A percentile compares a stretch with the other conserved stretches of the same genome.
phyloP scores from a whole-genome alignment of 257 asterid genomes.

The Plantago ovata region DNA sequence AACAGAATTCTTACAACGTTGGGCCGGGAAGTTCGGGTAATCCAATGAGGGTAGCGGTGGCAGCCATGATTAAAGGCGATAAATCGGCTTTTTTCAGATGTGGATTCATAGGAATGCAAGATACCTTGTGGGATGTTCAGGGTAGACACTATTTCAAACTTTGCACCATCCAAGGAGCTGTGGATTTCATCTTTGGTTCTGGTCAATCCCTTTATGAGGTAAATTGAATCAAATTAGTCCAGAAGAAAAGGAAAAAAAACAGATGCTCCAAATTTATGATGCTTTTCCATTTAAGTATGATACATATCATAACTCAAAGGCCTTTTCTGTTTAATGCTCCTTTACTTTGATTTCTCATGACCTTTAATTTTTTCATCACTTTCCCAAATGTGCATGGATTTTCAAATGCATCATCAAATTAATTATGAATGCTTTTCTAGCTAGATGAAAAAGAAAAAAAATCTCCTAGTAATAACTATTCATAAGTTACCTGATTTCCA shows the following conservation, averaged over 20 bases:
- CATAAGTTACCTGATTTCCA: too few relatives aligned
- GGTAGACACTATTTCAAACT: conserved; percentile 63
- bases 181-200: conserved; percentile 74
- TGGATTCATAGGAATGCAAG: conserved; percentile 60
- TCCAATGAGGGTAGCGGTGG: conserved; percentile 36
- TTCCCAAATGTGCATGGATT: too few relatives aligned
- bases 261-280: too few relatives aligned
- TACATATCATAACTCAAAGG: too few relatives aligned
- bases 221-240: neutral
- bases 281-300: too few relatives aligned
- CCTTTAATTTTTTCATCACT: too few relatives aligned
- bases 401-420: too few relatives aligned
- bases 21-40: conserved; percentile 28
- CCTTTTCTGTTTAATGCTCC: neutral
- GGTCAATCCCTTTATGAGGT: conserved; percentile 86
- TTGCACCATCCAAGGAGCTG: conserved; percentile 61
- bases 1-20: conserved; percentile 61
- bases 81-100: conserved; percentile 45
- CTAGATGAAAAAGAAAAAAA: neutral
- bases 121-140: conserved; percentile 63
- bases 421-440: neutral
- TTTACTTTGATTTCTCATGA: neutral
- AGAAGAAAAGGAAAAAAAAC: neutral
- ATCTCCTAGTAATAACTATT: neutral
- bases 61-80: conserved; percentile 59